Evolutionary conservation across 352 stramenopile genomes (phyloP).

Genomic region (Phytophthora pistaciae): DNA sequence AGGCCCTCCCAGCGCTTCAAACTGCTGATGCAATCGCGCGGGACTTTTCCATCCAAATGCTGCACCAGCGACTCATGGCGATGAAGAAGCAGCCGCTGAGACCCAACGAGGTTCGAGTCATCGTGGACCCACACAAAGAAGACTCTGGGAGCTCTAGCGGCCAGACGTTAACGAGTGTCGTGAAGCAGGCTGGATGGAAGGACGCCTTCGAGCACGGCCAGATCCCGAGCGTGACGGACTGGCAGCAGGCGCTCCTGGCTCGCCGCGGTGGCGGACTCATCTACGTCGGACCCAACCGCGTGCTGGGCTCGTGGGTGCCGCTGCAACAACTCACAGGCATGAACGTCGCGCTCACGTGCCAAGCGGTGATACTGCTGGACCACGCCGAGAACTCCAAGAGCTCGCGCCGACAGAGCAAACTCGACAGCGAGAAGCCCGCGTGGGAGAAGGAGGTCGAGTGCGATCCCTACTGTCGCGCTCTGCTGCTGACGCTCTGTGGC

Average conservation of each 20-base stretch:
- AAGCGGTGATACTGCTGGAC: conserved; percentile 79
- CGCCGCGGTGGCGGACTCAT: conserved; percentile 67
- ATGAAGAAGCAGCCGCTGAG: conserved; percentile 64
- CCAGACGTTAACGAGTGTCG: conserved; percentile 52
- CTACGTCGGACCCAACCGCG: conserved; percentile 78
- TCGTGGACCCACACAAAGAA: conserved; percentile 73
- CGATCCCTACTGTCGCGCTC: conserved; percentile 64
- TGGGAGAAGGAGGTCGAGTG: conserved; percentile 71
- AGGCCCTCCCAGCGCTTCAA: conserved; percentile 55
- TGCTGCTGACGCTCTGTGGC: conserved; percentile 83
- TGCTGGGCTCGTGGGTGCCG: conserved; percentile 60
- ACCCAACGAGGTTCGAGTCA: conserved; percentile 67
- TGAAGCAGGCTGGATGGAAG: conserved; percentile 68
- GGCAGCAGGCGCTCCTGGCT: conserved; percentile 69
- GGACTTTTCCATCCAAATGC: conserved; percentile 80
- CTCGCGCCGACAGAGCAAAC: conserved; percentile 85
- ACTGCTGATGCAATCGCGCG: conserved; percentile 61
- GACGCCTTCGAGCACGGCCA: conserved; percentile 68
- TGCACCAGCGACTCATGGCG: conserved; percentile 57
- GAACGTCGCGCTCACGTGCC: conserved; percentile 68
- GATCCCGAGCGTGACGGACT: conserved; percentile 71
- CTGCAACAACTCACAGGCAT: conserved; percentile 67
- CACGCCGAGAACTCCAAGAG: conserved; percentile 83
- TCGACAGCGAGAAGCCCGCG: conserved; percentile 80
- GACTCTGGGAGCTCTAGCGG: conserved; percentile 46